Percentiles rank a stretch among this genome's conserved stretches.
phyloP scores from a whole-genome alignment of 1,139 yeast genomes.

The Dujonia santamariae region DNA sequence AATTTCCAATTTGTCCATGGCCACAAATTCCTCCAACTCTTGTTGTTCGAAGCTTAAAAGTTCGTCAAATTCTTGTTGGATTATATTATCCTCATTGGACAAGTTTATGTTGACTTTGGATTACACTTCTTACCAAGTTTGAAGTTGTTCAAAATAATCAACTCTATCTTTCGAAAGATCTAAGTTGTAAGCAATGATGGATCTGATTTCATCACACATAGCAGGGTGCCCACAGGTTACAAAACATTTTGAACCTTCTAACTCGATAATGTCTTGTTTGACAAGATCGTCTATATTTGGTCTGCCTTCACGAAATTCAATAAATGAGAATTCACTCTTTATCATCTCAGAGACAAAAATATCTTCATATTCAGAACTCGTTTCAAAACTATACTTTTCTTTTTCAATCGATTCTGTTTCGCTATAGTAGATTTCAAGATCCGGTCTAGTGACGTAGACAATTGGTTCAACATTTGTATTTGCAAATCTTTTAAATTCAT shows the following conservation, averaged over 20 bases:
- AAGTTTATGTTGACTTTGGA: not conserved
- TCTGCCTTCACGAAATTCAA: slow-evolving; percentile 45
- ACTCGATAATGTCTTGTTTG: slow-evolving; percentile 28
- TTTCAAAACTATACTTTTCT: not conserved
- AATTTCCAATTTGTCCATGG: slow-evolving; percentile 3
- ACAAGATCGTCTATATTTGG: slow-evolving; percentile 40
- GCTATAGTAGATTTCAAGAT: not conserved
- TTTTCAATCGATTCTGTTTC: not conserved
- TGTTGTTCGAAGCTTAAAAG: slow-evolving; percentile 6
- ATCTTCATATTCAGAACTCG: slow-evolving; percentile 1
- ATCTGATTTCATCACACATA: slow-evolving; percentile 49
- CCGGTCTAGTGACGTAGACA: slow-evolving; percentile 18
- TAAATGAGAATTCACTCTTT: slow-evolving; percentile 12
- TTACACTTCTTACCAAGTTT: slow-evolving; percentile 4
- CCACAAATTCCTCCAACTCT: slow-evolving; percentile 5
- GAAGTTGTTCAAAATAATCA: slow-evolving; percentile 14
- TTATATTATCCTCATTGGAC: slow-evolving; percentile 4
- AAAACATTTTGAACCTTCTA: slow-evolving; percentile 41
- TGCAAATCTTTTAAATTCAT: slow-evolving; percentile 30
- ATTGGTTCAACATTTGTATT: slow-evolving; percentile 23
- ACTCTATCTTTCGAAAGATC: slow-evolving; percentile 19
- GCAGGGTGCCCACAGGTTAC: slow-evolving; percentile 49
- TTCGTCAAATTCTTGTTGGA: slow-evolving; percentile 7
- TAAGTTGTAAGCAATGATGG: slow-evolving; percentile 26
- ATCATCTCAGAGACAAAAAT: not conserved